Conservation (phyloP, 495 filamentous ascomycete genomes). For the Aspergillus cristatus region DNA sequence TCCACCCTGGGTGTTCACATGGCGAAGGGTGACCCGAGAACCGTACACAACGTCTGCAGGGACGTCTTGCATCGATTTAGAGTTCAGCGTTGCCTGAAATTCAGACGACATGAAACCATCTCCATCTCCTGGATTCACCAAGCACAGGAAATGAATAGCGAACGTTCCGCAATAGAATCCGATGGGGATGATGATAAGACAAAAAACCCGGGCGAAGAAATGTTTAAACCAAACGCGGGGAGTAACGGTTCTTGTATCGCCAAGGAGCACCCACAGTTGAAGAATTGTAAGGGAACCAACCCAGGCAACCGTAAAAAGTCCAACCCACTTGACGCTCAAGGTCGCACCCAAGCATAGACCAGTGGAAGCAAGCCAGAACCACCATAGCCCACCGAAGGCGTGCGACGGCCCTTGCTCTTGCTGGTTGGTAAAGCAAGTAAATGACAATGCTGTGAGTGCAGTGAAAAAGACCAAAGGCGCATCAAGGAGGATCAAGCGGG, state of each 20-base stretch:
- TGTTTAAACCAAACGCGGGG: conserved; percentile 89
- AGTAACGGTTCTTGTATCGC: conserved; percentile 76
- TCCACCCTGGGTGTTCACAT: conserved; percentile 93
- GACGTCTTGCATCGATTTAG: conserved; percentile 90
- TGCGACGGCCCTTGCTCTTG: conserved; percentile 83
- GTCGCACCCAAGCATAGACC: conserved; percentile 86
- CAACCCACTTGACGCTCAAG: conserved; percentile 96
- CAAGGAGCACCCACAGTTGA: conserved; percentile 90
- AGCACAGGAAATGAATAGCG: conserved; percentile 85
- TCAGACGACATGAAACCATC: conserved; percentile 99
- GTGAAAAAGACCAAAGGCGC: conserved; percentile 92
- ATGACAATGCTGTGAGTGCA: conserved; percentile 81
- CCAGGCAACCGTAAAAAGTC: conserved; percentile 97
- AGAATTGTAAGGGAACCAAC: conserved; percentile 84
- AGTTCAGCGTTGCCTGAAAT: conserved; percentile 95
- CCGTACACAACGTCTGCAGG: conserved; percentile 86
- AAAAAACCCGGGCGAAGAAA: conserved; percentile 84
- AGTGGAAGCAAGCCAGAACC: conserved; percentile 91
- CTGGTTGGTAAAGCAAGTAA: conserved; percentile 90
- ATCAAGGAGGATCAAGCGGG: conserved; percentile 89
- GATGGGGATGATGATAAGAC: conserved; percentile 81
- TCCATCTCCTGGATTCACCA: conserved; percentile 90
- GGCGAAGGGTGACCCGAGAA: conserved; percentile 75
- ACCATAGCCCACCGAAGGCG: conserved; percentile 86
- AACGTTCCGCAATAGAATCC: conserved; percentile 95